Percentiles rank a stretch among this genome's conserved stretches.
Conservation (phyloP, 768 basidiomycete genomes). For the Pleurotus tuber-regium region DNA sequence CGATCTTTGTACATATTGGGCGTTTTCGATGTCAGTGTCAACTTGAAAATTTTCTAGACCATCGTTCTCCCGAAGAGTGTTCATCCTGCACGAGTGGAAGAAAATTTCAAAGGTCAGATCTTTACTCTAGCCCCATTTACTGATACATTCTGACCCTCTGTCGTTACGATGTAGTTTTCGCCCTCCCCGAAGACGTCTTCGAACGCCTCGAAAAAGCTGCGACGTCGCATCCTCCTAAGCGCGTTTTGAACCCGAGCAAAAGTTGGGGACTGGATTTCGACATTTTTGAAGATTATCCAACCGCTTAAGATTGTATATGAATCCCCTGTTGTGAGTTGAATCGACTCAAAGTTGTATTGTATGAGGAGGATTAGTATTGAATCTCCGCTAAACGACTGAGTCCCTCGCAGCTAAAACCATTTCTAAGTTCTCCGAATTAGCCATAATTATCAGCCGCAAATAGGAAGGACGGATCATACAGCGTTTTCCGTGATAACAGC, state of each 20-base stretch:
- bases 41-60: slow-evolving; percentile 47
- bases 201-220: slow-evolving; percentile 50
- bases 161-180: slow-evolving; percentile 25
- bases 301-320: too few species aligned
- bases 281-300: slow-evolving; percentile 55
- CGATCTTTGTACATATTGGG: not conserved
- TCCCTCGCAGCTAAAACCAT: too few species aligned
- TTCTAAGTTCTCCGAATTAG: too few species aligned
- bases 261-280: slow-evolving; percentile 60
- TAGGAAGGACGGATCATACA: too few species aligned
- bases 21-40: slow-evolving; percentile 3
- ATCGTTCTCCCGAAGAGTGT: slow-evolving; percentile 79
- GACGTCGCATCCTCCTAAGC: slow-evolving; percentile 49
- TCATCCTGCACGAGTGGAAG: slow-evolving; percentile 60
- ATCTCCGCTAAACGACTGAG: too few species aligned
- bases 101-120: slow-evolving; percentile 61
- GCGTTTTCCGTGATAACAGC: too few species aligned
- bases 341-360: too few species aligned
- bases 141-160: slow-evolving; percentile 25
- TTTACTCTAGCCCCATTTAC: not conserved
- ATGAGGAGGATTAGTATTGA: too few species aligned
- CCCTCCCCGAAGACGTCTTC: slow-evolving; percentile 38
- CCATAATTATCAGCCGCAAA: too few species aligned
- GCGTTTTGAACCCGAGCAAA: slow-evolving; percentile 58
- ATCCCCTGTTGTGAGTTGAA: too few species aligned